Evolutionary conservation across 768 basidiomycete species (phyloP).

Genomic region (Neoboletus magnificus): DNA sequence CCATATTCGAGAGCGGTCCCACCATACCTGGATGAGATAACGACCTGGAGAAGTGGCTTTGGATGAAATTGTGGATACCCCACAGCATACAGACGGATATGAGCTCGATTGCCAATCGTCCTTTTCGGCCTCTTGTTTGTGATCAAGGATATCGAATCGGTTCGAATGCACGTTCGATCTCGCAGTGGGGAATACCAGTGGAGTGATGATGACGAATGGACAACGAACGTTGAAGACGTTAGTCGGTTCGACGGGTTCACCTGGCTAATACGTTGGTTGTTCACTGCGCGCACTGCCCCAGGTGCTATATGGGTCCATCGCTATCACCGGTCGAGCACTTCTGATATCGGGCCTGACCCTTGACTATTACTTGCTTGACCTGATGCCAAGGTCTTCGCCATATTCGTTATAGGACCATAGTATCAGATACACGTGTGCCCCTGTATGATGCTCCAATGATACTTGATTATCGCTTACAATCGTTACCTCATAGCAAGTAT

Average conservation of each 20-base stretch:
- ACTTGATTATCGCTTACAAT: background rate
- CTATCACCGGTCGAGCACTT: background rate
- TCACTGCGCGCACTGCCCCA: background rate
- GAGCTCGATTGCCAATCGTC: background rate
- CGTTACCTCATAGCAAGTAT: background rate
- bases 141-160: background rate
- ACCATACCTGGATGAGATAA: background rate
- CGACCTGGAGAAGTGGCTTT: background rate
- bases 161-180: background rate
- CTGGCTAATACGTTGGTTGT: background rate
- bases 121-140: background rate
- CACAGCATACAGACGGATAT: background rate
- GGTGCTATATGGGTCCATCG: background rate
- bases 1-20: background rate
- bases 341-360: background rate
- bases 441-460: background rate
- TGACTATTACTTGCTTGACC: background rate
- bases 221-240: background rate
- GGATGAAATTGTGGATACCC: background rate
- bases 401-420: background rate
- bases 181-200: background rate
- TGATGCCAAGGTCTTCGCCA: background rate
- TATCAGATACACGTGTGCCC: background rate
- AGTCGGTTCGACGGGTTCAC: background rate
- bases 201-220: background rate